Evolutionary conservation across 345 rosid species (phyloP), one percentile per base, ranked within the genome.

Genomic region (Adansonia digitata): DNA sequence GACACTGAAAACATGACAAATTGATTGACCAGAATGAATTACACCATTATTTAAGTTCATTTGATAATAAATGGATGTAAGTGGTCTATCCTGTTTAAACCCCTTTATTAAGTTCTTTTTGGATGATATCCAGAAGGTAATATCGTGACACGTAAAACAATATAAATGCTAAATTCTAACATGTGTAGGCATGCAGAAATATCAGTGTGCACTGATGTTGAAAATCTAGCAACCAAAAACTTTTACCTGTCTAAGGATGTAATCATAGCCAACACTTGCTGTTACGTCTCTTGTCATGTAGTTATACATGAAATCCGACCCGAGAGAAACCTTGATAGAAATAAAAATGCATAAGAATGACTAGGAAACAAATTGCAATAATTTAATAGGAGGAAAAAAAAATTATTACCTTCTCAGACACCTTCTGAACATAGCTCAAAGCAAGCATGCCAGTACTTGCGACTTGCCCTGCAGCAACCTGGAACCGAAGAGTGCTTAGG

Each of bases 201-300:
- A 22, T 66, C 52, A 7, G 6, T 24, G 40, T 29, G 11, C 59
- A 48, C 8, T 27, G 29, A 46, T 8, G 49, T 24, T 34, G 27
- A 22, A n/a, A 68, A 4, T 15, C 26, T 59, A 48, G 68, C 24
- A 53, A 70, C 51, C 35, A 71, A 15, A 66, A 77, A 71, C 53
- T 82, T 90, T 82, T 90, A 93, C 99, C 88, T 95, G 99, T 91
- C 99, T 81, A 31, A 94, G 93, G 60, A 91, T 84, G 89, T 92
- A 94, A 86, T 94, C 98, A 78, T 94, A 94, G 43, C 98, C 97
- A 22, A 89, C 88, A 84, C 94, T 95, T 67, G 98, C 84, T 20
- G 95, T 89, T 49, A 83, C 98, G 64, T 95, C 99, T 80, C 78
- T 88, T 79, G 96, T 86, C 84, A 93, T 71, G 83, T 85, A 90